Conservation (phyloP, 371 early-diverging fungal genomes). For the Syncephalastrum contaminatum region DNA sequence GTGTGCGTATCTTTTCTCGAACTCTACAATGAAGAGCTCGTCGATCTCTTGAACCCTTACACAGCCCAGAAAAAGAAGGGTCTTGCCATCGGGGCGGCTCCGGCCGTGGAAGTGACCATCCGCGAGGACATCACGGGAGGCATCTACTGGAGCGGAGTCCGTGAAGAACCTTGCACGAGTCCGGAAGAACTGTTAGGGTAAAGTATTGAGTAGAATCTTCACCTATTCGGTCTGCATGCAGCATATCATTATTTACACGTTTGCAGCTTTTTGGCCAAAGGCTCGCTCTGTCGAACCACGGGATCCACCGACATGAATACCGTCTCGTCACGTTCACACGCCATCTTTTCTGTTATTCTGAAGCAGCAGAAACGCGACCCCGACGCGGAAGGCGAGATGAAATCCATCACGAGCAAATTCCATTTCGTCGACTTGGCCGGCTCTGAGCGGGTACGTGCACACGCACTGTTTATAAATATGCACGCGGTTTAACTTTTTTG, state of each 20-base stretch:
- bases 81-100: constrained; percentile 8
- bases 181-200: constrained; percentile 79
- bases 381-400: not conserved
- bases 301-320: constrained; percentile 98
- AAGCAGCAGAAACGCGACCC: constrained; percentile 47
- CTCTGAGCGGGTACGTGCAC: constrained; percentile 44
- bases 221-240: not conserved
- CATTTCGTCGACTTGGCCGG: constrained; percentile 99
- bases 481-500: not conserved
- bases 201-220: not conserved
- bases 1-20: constrained; percentile 88
- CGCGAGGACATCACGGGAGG: constrained; percentile 93
- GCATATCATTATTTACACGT: not conserved
- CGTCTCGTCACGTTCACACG: constrained; percentile 97
- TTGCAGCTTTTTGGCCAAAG: constrained; percentile 59
- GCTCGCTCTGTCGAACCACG: constrained; percentile 90
- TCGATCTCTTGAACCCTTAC: constrained; percentile 74
- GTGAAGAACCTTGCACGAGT: constrained; percentile 73
- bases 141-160: constrained; percentile 88
- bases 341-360: constrained; percentile 94
- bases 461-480: not conserved
- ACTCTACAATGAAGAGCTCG: constrained; percentile 97
- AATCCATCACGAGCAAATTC: constrained; percentile 63
- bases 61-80: constrained; percentile 15
- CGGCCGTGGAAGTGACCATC: constrained; percentile 53